Percentiles rank a stretch among this genome's conserved stretches.
Conservation (phyloP, 148 eudicot species). For the Linanthus parryae region DNA sequence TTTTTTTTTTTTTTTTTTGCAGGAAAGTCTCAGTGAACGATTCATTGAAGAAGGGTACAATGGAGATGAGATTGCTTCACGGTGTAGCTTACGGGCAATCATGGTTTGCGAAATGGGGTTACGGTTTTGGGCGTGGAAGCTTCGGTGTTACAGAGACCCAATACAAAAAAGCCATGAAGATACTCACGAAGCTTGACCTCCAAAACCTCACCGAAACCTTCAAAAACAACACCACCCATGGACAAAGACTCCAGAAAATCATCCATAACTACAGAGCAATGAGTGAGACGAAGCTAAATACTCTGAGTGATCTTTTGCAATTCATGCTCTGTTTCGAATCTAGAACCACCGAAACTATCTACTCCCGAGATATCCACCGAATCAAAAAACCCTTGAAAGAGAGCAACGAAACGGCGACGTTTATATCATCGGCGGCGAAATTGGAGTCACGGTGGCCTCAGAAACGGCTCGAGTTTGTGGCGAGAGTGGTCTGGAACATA, state of each 20-base stretch:
- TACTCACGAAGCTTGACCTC: conserved; percentile 20
- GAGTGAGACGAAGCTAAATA: conserved; percentile 13
- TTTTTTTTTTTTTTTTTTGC: too few relatives aligned
- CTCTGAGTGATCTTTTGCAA: conserved; percentile 24
- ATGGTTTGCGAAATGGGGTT: conserved; percentile 43
- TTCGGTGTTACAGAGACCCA: conserved; percentile 22
- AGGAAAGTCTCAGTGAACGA: conserved; percentile 25
- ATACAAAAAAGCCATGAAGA: conserved; percentile 14
- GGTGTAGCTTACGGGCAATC: conserved; percentile 19
- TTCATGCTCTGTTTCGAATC: conserved; percentile 18
- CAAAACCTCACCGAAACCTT: conserved; percentile 17
- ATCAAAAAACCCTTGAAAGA: too few relatives aligned
- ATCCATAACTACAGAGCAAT: conserved; percentile 14
- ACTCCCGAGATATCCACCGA: too few relatives aligned
- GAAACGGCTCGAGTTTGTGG: conserved; percentile 15
- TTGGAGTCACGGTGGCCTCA: conserved; percentile 15
- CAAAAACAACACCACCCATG: conserved; percentile 9
- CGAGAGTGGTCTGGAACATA: conserved; percentile 14
- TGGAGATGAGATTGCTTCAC: conserved; percentile 26
- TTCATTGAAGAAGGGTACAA: conserved; percentile 1
- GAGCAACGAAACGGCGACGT: conserved; percentile 2
- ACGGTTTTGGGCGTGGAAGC: conserved; percentile 22
- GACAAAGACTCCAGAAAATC: conserved; percentile 12
- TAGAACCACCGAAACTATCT: not conserved
- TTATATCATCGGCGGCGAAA: not conserved